Conservation (phyloP, 345 rosid genomes). For the Lepidium africanum region DNA sequence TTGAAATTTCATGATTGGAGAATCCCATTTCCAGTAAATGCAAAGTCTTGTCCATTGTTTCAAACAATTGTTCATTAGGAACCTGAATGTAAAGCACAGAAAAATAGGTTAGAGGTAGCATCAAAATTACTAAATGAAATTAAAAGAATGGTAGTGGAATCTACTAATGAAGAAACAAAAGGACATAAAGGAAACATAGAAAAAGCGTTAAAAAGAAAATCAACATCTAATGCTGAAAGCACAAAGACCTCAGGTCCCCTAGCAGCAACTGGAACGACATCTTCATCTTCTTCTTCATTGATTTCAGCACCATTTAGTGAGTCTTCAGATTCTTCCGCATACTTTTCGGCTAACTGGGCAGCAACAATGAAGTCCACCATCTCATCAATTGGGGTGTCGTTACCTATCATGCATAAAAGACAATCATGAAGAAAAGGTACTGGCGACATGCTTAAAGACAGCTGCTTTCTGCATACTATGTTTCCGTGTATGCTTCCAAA, state of each 20-base stretch:
- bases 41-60: constrained; percentile 83
- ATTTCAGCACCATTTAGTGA: constrained; percentile 22
- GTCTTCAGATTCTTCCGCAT: constrained; percentile 36
- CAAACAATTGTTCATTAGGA: constrained; percentile 56
- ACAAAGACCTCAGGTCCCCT: constrained; percentile 40
- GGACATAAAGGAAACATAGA: not conserved
- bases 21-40: constrained; percentile 86
- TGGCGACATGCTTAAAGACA: not conserved
- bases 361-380: constrained; percentile 80
- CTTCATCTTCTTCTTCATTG: constrained; percentile 19
- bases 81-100: constrained; percentile 18
- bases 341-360: constrained; percentile 62
- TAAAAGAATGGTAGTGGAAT: constrained; percentile 1
- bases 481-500: not conserved
- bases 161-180: not conserved
- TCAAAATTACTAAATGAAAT: not conserved
- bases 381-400: constrained; percentile 49
- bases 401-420: constrained; percentile 39
- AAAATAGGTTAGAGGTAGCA: not conserved
- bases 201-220: not conserved
- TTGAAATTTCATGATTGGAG: constrained; percentile 74
- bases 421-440: not conserved
- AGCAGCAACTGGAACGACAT: constrained; percentile 5
- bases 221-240: not conserved
- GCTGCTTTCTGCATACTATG: not conserved